phyloP scores from a whole-genome alignment of 208 protist species.

The Naegleria lovaniensis region DNA sequence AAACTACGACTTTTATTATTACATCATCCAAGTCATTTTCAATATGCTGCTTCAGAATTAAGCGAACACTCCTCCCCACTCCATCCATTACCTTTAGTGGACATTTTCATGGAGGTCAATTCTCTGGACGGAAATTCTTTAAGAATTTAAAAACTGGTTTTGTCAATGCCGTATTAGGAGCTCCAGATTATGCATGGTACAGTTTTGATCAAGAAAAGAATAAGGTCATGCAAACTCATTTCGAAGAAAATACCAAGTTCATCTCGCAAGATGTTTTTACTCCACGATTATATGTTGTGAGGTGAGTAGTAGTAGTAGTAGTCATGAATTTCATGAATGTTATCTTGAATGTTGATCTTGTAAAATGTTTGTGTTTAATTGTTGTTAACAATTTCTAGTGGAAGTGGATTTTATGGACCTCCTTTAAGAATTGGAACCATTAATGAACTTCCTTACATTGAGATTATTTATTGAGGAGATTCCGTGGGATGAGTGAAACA shows the following conservation, averaged over 20 bases:
- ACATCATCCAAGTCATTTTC: neutral
- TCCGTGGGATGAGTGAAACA: too few relatives aligned
- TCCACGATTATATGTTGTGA: too few relatives aligned
- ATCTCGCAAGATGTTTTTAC: too few relatives aligned
- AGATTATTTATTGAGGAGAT: neutral
- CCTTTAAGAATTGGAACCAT: neutral
- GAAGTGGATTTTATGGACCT: neutral
- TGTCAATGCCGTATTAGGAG: neutral
- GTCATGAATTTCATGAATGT: too few relatives aligned
- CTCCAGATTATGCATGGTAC: neutral
- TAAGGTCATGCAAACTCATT: too few relatives aligned
- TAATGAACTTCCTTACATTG: neutral
- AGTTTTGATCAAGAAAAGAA: neutral
- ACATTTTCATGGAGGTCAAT: conserved; percentile 12
- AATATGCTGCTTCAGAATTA: neutral
- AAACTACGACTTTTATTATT: neutral
- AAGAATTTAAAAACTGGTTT: neutral
- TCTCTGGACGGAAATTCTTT: neutral
- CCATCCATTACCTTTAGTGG: neutral
- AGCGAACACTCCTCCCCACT: neutral
- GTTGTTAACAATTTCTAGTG: too few relatives aligned
- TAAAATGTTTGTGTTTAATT: too few relatives aligned
- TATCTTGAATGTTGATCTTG: too few relatives aligned
- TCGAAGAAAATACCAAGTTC: too few relatives aligned
- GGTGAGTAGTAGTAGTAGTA: too few relatives aligned